Percentiles rank a stretch among this genome's conserved stretches.
Conservation (phyloP, 805 yeast species). For the Maudiozyma turicensis region DNA sequence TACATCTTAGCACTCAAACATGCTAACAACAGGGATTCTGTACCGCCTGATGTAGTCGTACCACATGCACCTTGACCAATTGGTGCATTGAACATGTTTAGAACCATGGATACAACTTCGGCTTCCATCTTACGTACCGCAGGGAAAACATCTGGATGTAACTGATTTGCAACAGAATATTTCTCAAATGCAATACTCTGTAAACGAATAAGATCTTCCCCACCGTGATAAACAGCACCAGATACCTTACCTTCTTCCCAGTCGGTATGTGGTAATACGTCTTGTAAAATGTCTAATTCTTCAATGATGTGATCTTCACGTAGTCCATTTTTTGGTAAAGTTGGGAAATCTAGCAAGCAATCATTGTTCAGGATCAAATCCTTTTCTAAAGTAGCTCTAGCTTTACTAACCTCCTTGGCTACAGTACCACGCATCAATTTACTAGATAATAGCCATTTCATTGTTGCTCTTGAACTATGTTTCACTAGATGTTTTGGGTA, state of each 20-base stretch:
- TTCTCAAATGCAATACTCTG: slow-evolving; percentile 70
- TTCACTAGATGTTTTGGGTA: slow-evolving; percentile 13
- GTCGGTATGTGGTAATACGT: slow-evolving; percentile 49
- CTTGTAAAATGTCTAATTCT: slow-evolving; percentile 42
- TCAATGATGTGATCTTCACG: slow-evolving; percentile 35
- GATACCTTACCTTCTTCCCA: slow-evolving; percentile 84
- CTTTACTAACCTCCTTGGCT: slow-evolving; percentile 46
- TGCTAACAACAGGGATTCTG: slow-evolving; percentile 81
- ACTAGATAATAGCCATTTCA: slow-evolving; percentile 31
- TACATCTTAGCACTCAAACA: slow-evolving; percentile 81
- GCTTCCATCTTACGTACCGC: slow-evolving; percentile 95
- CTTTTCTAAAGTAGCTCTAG: slow-evolving; percentile 41
- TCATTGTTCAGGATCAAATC: slow-evolving; percentile 49
- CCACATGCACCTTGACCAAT: slow-evolving; percentile 52
- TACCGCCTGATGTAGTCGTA: slow-evolving; percentile 87
- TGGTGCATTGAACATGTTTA: slow-evolving; percentile 76
- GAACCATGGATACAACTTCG: slow-evolving; percentile 87
- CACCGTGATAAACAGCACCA: slow-evolving; percentile 97
- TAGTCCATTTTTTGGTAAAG: slow-evolving; percentile 55
- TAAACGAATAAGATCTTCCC: slow-evolving; percentile 58
- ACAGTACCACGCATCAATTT: slow-evolving; percentile 51
- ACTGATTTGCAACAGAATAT: slow-evolving; percentile 83
- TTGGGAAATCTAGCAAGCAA: slow-evolving; percentile 34
- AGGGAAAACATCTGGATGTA: slow-evolving; percentile 96
- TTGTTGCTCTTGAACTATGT: slow-evolving; percentile 18